phyloP scores from a whole-genome alignment of 2,329 filamentous ascomycete species.

The Trichophyton schoenleinii region DNA sequence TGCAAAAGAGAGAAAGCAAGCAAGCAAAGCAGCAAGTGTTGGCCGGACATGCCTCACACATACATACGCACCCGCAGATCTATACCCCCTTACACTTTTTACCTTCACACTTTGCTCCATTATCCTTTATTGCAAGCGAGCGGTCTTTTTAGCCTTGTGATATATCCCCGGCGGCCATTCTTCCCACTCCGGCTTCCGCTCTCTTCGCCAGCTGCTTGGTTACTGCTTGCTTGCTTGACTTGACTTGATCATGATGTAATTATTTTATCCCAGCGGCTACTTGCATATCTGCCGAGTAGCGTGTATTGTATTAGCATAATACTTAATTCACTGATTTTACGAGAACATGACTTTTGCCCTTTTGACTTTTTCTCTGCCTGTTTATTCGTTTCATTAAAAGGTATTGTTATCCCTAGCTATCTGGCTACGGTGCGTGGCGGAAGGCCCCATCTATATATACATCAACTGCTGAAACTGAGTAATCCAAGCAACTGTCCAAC shows the following conservation, averaged over 20 bases:
- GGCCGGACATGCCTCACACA: neutral
- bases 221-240: neutral
- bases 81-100: too few species aligned
- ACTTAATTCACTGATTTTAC: neutral
- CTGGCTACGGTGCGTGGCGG: neutral
- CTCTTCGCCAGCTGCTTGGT: neutral
- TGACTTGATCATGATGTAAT: neutral
- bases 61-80: too few species aligned
- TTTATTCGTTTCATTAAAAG: too few species aligned
- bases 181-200: too few species aligned
- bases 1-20: neutral
- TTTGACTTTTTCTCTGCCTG: too few species aligned
- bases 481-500: neutral
- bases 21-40: neutral
- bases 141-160: too few species aligned
- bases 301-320: constrained; percentile 3
- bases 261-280: neutral
- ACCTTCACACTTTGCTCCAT: too few species aligned
- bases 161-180: too few species aligned
- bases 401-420: neutral
- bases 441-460: neutral
- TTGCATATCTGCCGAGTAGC: neutral
- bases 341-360: neutral
- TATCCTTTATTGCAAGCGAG: neutral
- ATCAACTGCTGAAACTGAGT: neutral